Base-by-base conservation (phyloP, 345 rosid species). In the Rhizophora mangle region DNA sequence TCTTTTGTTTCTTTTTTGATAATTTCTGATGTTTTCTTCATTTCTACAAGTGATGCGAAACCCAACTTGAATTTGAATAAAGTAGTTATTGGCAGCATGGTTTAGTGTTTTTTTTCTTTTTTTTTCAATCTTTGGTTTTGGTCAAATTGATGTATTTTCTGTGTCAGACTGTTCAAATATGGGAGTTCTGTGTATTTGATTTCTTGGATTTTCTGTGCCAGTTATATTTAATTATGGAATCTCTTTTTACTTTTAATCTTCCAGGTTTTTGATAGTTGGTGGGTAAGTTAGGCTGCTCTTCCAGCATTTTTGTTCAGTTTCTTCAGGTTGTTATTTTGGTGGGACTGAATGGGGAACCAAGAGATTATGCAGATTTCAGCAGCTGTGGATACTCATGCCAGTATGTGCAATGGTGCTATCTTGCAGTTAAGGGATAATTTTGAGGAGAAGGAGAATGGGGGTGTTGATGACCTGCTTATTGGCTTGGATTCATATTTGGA, bases 401-500 rank as follows among this genome's bases (percentile, higher is more conserved):
- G 20, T 61, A 20, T 37, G 31, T 36, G 66, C 46, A 39, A 10
- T 65, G 74, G 63, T 21, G 36, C 36, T 64, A 8, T 46, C 22
- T 22, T 63, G 57, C 58, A 70, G 64, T 47, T 52, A 63, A 60
- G 46, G 13, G 70, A 68, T 74, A 49, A 69, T 60, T 58, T 43
- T 30, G 49, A 43, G 49, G 96, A 86, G 80, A 76, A 32, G 36
- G 95, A 81, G 76, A 84, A 84, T 68, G 74, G 75, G 3, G 80
- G 58, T 46, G 78, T 77, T 67, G 8, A 43, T 43, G 85, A 65
- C 26, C 16, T 92, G 18, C 78, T 91, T 11, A 80, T 84, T 53
- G 91, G 85, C 54, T 78, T 87, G 5, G 96, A 95, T 70, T 81
- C 81, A 2, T 90, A 85, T 64, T 77, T 68, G 76, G 88, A 92